Base-by-base conservation (phyloP, 73 alveolate genomes). In the Paraurostyla sp. region DNA sequence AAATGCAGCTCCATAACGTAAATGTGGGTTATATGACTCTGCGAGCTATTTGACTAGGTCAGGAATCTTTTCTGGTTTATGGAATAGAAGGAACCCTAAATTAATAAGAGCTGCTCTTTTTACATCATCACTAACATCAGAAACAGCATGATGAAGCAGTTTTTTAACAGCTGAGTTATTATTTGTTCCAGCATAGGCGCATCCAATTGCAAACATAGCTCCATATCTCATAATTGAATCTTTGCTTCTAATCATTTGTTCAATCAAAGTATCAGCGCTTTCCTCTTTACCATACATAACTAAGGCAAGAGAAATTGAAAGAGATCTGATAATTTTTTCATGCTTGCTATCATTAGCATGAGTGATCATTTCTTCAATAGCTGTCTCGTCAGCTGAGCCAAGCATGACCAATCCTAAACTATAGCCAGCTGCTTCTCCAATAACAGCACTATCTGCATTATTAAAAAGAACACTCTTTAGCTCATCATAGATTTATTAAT, bases 1-100 rank as follows among this genome's bases (percentile, higher is more conserved):
- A 90, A 98, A 89, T 0, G 99, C 99, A 20, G 99, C 99, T 16
- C 99, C 99, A 81, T 97, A 98, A 86, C 99, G 93, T 36, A 98
- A 98, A 90, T 98, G 99, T 0, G 99, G 99, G 90, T 98, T 98
- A 94, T 98, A 98, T 71, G 99, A 94, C 68, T 96, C 97, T 35
- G 98, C 91, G 48, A 98, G 91, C 59, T 97, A 80, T 18, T 93
- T 92, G 80, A 97, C 93, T 48, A 98, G 94, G 38, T 93, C 97
- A 36, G 99, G 99, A 51, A 97, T 92, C 71, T 93, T 92, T 81
- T 97, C 98, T 51, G 99, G 98, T 56, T 91, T 54, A 45, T 94
- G 96, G 58, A 93, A 90, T 81, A 96, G 90, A 3, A 98, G 71
- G 92, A 98, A 98, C 45, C 99, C 99, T 41, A 98, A 86, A 51